phyloP scores from a whole-genome alignment of 495 filamentous ascomycete species.

The Xylaria bambusicola region DNA sequence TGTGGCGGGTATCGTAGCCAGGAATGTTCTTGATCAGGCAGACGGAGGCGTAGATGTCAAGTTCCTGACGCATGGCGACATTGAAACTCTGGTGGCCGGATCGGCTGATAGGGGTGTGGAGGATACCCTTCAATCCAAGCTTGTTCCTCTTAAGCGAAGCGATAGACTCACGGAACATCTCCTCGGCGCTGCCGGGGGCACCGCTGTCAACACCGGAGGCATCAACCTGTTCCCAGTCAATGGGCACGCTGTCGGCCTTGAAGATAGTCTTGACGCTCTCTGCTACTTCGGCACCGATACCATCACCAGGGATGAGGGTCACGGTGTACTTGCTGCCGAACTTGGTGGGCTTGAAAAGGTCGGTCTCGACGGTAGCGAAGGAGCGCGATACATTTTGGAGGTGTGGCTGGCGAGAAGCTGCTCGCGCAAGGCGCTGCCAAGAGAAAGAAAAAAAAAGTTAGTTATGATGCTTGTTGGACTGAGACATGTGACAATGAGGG shows the following conservation, averaged over 20 bases:
- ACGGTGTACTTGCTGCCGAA: slow-evolving; percentile 99
- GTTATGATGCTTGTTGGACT: slow-evolving; percentile 9
- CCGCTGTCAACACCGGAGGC: slow-evolving; percentile 80
- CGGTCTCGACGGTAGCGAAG: slow-evolving; percentile 77
- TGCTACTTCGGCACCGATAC: slow-evolving; percentile 96
- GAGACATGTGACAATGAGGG: slow-evolving; percentile 34
- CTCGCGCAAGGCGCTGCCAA: slow-evolving; percentile 57
- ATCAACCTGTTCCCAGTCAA: slow-evolving; percentile 98
- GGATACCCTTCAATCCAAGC: slow-evolving; percentile 94
- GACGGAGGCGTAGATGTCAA: slow-evolving; percentile 99
- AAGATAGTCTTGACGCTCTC: slow-evolving; percentile 98
- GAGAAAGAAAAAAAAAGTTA: slow-evolving; percentile 24
- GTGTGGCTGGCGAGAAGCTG: slow-evolving; percentile 50
- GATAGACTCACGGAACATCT: slow-evolving; percentile 91
- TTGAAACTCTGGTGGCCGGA: slow-evolving; percentile 99
- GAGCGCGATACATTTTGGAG: slow-evolving; percentile 45
- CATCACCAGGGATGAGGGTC: slow-evolving; percentile 96
- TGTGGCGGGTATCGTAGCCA: slow-evolving; percentile 94
- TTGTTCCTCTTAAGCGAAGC: slow-evolving; percentile 96
- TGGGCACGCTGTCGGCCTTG: slow-evolving; percentile 98
- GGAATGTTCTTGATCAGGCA: slow-evolving; percentile 99
- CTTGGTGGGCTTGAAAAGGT: slow-evolving; percentile 98
- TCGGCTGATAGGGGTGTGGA: slow-evolving; percentile 94
- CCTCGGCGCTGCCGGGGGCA: slow-evolving; percentile 86
- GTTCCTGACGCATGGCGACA: slow-evolving; percentile 95